Evolutionary conservation across 495 filamentous ascomycete genomes (phyloP), one percentile per base, ranked within the genome.

Genomic region (Xylaria cubensis): DNA sequence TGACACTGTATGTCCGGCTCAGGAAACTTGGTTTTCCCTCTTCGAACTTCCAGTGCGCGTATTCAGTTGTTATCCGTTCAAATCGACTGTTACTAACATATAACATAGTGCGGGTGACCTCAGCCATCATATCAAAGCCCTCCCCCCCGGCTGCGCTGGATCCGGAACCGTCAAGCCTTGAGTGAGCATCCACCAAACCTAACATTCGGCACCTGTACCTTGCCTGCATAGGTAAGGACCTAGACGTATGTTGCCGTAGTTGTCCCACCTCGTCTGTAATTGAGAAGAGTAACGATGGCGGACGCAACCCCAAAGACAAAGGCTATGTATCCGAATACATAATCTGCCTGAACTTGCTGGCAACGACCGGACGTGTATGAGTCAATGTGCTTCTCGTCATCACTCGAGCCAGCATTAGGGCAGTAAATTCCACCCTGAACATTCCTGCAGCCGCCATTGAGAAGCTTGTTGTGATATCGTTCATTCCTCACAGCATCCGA

Each of bases 321-420:
- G 32, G 70, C 76, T 26, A 84, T 53, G 56, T 83, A 84, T 67
- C 81, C 75, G 44, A 84, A 75, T 9, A 81, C 71, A 70, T 80
- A 79, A 62, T 81, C 79, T 42, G 79, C 76, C 50, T 80, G 74
- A 0, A 76, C 79, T 19, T 78, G 75, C 62, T 80, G 76, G 64
- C 82, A 84, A 64, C 75, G 80, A 32, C 72, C 62, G 1, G 32
- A 51, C 32, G 82, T 66, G 41, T 51, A 56, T n/a, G 44, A 34
- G 21, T 67, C 24, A 24, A 44, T 12, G 21, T 66, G 8, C 29
- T 58, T 69, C 0, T 21, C 32, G 15, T 13, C 41, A 15, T 34
- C 9, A 2, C 13, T 26, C 32, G 36, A 21, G 7, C 66, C 12
- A 19, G 62, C 10, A 34, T 78, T 77, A 26, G 74, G 74, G 62